These are phyloP conservation scores for Entomortierella parvispora DNA, from an alignment of 192 early-diverging fungal species.

Conservation along the genomic window DNA sequence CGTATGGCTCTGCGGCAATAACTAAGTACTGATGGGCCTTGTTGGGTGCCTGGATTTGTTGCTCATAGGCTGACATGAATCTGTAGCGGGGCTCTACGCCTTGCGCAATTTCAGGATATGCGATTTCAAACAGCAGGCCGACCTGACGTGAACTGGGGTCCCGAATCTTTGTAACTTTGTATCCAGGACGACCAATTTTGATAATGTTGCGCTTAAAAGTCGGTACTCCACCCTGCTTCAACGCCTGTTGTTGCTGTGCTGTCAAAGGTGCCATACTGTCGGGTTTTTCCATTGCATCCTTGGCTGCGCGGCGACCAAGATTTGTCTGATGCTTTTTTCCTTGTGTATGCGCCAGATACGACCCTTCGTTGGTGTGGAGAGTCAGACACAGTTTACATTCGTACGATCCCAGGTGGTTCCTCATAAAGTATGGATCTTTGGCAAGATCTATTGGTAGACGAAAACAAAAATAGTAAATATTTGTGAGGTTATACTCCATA, in stretches of 20 bases:
- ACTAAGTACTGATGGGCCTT: slow-evolving; percentile 92
- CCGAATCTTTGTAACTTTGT: slow-evolving; percentile 90
- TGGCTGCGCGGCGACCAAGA: slow-evolving; percentile 86
- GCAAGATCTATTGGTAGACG: slow-evolving; percentile 60
- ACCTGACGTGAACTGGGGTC: slow-evolving; percentile 89
- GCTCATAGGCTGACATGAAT: slow-evolving; percentile 98
- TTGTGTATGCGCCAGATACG: slow-evolving; percentile 96
- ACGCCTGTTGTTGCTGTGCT: slow-evolving; percentile 55
- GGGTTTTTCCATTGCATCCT: slow-evolving; percentile 79
- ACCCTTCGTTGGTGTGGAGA: slow-evolving; percentile 91
- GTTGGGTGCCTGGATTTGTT: slow-evolving; percentile 88
- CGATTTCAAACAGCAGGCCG: slow-evolving; percentile 92
- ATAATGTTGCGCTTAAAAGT: slow-evolving; percentile 78
- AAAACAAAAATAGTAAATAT: background rate
- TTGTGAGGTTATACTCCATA: too few relatives aligned
- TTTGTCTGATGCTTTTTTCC: slow-evolving; percentile 99
- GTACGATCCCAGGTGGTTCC: slow-evolving; percentile 85
- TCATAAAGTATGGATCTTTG: slow-evolving; percentile 98
- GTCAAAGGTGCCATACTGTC: slow-evolving; percentile 48
- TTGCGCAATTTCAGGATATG: slow-evolving; percentile 92
- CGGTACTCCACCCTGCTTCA: slow-evolving; percentile 54
- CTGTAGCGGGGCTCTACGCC: slow-evolving; percentile 88
- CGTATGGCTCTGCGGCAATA: slow-evolving; percentile 96
- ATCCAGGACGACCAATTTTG: slow-evolving; percentile 97
- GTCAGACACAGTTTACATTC: slow-evolving; percentile 89